These are phyloP conservation scores for Cenchrus fungigraminus DNA, from an alignment of 176 grass and related monocot genomes.

Conservation along the genomic window DNA sequence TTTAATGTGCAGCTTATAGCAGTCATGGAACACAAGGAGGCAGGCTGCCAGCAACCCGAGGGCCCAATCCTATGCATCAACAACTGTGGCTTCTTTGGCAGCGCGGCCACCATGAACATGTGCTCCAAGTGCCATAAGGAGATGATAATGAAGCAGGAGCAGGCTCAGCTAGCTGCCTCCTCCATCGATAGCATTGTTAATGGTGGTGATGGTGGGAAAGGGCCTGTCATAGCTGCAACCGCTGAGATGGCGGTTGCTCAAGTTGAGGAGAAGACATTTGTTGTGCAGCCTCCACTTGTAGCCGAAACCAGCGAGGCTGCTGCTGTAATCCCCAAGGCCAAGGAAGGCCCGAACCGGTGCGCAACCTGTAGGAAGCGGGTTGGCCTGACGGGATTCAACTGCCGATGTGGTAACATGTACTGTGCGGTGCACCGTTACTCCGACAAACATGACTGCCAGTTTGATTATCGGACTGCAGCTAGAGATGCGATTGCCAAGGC, in stretches of 20 bases:
- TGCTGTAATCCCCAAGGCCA: constrained; percentile 49
- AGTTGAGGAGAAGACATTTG: constrained; percentile 43
- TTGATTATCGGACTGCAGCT: constrained; percentile 85
- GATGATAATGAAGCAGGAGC: constrained; percentile 78
- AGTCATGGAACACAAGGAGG: constrained; percentile 89
- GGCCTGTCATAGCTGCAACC: constrained; percentile 34
- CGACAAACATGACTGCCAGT: constrained; percentile 93
- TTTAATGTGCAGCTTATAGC: constrained; percentile 39
- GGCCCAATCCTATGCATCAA: constrained; percentile 96
- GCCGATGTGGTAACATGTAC: constrained; percentile 81
- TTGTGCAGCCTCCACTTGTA: constrained; percentile 48
- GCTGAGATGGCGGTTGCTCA: constrained; percentile 43
- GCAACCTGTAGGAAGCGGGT: constrained; percentile 82
- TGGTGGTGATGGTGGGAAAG: constrained; percentile 61
- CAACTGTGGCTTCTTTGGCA: constrained; percentile 97
- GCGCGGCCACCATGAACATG: constrained; percentile 88
- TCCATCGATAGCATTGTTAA: constrained; percentile 90
- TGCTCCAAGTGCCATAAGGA: constrained; percentile 99
- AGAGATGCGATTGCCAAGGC: constrained; percentile 93
- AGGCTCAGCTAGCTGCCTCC: constrained; percentile 76
- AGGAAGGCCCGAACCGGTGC: constrained; percentile 88
- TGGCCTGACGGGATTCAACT: constrained; percentile 86
- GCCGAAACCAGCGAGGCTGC: constrained; percentile 38
- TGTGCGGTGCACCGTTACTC: constrained; percentile 89
- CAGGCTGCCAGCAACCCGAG: constrained; percentile 88